Base-by-base conservation (phyloP, 225 moss, liverwort and hornwort species). In the Rhytidiadelphus loreus region DNA sequence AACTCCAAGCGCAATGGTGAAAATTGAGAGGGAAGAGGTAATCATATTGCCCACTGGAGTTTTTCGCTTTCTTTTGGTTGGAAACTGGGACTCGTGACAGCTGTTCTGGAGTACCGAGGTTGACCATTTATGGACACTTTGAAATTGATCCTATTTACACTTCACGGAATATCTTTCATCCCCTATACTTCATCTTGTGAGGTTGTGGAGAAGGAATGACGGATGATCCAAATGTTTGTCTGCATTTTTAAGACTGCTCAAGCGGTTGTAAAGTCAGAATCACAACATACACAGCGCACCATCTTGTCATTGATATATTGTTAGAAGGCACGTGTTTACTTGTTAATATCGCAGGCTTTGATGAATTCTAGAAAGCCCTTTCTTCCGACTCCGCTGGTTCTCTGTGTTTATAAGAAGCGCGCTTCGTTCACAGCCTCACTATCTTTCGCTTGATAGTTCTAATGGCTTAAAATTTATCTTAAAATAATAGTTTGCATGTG, bases 1-100 rank as follows among this genome's bases (percentile, higher is more conserved):
- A 86, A 93, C 91, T 86, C 93, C 93, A 65, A 93, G 90, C 71
- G 82, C 89, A 52, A 90, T 85, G 77, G 88, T 90, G 71, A 93
- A 94, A 88, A 58, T 84, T 50, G 94, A 90, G 81, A 96, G 86
- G 81, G 96, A 97, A 80, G 98, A 97, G 94, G 95, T 89, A 94
- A 88, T 86, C 50, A 76, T 86, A 83, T 83, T 83, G 58, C 56
- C 46, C 83, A 58, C 35, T 55, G 57, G 58, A 85, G 44, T 62
- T 70, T 91, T 8, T 81, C 41, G 59, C 62, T 85, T 20, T 82
- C 82, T 76, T 53, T 82, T 65, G 56, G 82, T 88, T 81, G 61
- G 69, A 78, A 79, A 44, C 50, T 78, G 62, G 78, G 70, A 56
- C 32, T 81, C 56, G n/a, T 84, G 62, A 81, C 57, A 61, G 44